These are phyloP conservation scores for Stemphylium lycopersici DNA, from an alignment of 2,329 filamentous ascomycete genomes.

Conservation along the genomic window DNA sequence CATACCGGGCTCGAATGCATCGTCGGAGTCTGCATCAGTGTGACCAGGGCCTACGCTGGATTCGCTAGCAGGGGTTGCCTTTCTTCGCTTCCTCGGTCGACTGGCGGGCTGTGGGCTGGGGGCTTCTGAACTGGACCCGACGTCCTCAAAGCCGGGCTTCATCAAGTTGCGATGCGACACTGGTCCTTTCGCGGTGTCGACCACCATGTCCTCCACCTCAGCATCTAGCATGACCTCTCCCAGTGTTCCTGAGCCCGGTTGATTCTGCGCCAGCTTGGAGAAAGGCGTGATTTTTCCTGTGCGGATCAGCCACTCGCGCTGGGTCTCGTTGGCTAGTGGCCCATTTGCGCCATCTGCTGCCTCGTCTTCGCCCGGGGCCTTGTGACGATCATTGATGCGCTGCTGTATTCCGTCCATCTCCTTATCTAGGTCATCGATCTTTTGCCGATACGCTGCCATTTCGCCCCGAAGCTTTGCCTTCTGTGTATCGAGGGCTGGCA, in stretches of 20 bases:
- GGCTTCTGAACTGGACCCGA: conserved; percentile 34
- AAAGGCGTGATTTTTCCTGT: conserved; percentile 99
- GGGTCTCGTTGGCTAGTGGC: conserved; percentile 77
- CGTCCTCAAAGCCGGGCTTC: conserved; percentile 54
- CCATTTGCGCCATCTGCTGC: conserved; percentile 57
- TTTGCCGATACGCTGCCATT: conserved; percentile 68
- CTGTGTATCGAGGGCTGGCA: conserved; percentile 60
- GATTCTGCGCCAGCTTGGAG: conserved; percentile 73
- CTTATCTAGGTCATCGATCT: conserved; percentile 68
- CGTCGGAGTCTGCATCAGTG: conserved; percentile 48
- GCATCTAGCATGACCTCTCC: conserved; percentile 81
- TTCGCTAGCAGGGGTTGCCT: conserved; percentile 26
- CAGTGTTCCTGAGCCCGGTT: conserved; percentile 70
- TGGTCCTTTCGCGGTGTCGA: conserved; percentile 49
- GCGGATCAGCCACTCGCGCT: conserved; percentile 87
- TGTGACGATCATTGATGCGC: conserved; percentile 78
- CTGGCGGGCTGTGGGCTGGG: conserved; percentile 38
- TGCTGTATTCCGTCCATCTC: conserved; percentile 82
- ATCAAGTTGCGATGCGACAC: conserved; percentile 57
- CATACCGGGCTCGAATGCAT: conserved; percentile 49
- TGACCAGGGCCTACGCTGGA: conserved; percentile 25
- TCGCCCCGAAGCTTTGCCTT: conserved; percentile 68
- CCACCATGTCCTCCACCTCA: conserved; percentile 69
- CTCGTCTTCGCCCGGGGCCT: conserved; percentile 57
- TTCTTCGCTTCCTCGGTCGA: conserved; percentile 50